phyloP scores from a whole-genome alignment of 441 rosid genomes.

The Brassica hybrid region DNA sequence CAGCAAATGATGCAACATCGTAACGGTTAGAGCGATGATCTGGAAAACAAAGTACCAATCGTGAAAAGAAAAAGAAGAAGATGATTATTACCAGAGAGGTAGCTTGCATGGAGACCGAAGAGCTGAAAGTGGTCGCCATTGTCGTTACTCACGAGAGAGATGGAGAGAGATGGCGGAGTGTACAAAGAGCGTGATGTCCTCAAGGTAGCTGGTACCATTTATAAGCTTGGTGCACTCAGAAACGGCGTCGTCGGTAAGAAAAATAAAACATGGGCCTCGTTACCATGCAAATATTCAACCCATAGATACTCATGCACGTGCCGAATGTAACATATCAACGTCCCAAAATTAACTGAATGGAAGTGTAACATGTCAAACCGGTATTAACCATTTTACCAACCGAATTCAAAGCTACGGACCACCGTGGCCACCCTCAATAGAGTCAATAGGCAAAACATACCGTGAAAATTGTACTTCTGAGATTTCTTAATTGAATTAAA shows the following conservation, averaged over 20 bases:
- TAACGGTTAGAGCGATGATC: conserved; percentile 14
- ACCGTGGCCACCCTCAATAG: neutral
- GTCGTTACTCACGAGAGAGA: conserved; percentile 7
- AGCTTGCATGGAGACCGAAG: neutral
- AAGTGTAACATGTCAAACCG: conserved; percentile 8
- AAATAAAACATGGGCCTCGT: neutral
- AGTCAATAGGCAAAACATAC: neutral
- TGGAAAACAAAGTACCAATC: neutral
- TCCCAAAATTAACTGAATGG: neutral
- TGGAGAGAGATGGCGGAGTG: conserved; percentile 42
- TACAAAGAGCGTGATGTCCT: conserved; percentile 39
- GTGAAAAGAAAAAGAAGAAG: neutral
- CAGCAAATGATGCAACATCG: conserved; percentile 9
- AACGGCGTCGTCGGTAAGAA: conserved; percentile 4
- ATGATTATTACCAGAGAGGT: neutral
- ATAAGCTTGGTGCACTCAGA: conserved; percentile 18
- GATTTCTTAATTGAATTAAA: neutral
- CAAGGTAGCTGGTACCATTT: conserved; percentile 12
- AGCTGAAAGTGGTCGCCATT: neutral
- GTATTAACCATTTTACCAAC: neutral
- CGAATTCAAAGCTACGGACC: neutral
- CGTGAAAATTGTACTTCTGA: too few species aligned
- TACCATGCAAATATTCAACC: neutral
- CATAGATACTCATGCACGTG: conserved; percentile 6
- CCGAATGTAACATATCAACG: neutral